Evolutionary conservation across 164 flowering plant genomes (phyloP).

Genomic region (Dillenia turbinata): DNA sequence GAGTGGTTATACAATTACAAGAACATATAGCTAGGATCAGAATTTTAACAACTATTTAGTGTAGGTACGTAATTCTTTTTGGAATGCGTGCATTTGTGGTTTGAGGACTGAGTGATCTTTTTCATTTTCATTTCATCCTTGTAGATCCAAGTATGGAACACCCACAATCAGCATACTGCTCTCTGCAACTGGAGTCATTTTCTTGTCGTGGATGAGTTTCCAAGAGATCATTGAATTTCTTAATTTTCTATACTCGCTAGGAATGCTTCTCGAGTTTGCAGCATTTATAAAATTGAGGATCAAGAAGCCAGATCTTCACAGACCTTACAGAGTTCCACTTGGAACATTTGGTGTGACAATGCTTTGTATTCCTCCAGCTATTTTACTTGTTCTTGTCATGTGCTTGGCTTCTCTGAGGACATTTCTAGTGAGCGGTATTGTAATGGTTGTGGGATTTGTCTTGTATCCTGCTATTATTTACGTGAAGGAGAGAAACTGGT

Average conservation of each 20-base stretch:
- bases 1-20: too few relatives aligned
- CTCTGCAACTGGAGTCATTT: constrained; percentile 83
- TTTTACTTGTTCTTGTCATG: constrained; percentile 78
- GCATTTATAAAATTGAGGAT: constrained; percentile 75
- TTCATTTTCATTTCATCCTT: constrained; percentile 5
- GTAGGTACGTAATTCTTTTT: too few relatives aligned
- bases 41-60: too few relatives aligned
- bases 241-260: constrained; percentile 73
- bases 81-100: too few relatives aligned
- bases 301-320: constrained; percentile 72
- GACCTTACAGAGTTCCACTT: constrained; percentile 80
- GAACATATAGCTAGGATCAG: too few relatives aligned
- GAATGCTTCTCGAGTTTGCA: constrained; percentile 93
- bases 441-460: constrained; percentile 46
- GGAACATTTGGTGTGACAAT: constrained; percentile 56
- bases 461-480: constrained; percentile 39
- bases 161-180: constrained; percentile 84
- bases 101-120: too few relatives aligned
- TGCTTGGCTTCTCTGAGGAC: constrained; percentile 68
- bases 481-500: constrained; percentile 50
- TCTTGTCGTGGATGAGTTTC: constrained; percentile 92
- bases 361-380: constrained; percentile 75
- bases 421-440: constrained; percentile 50
- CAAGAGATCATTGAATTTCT: constrained; percentile 85
- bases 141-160: constrained; percentile 82